Evolutionary conservation across 2,329 filamentous ascomycete genomes (phyloP).

Genomic region (Alternaria atra): DNA sequence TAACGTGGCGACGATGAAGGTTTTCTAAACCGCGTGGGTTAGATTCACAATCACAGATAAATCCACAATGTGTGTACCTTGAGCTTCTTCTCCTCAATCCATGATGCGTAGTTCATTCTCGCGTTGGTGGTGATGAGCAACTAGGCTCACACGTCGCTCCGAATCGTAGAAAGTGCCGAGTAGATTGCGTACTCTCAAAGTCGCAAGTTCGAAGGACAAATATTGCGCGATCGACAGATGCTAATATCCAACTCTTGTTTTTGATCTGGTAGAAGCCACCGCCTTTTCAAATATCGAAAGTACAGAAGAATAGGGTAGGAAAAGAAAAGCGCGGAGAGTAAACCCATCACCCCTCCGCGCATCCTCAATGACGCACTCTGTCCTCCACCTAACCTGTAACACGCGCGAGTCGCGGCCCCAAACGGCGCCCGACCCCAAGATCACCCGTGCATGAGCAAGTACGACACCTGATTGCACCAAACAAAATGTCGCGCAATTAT

Average conservation of each 20-base stretch:
- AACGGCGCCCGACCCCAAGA: conserved; percentile 14
- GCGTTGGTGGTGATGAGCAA: conserved; percentile 10
- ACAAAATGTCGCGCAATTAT: conserved; percentile 24
- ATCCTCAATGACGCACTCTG: conserved; percentile 31
- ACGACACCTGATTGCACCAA: conserved; percentile 28
- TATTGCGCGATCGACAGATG: not conserved
- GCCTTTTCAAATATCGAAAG: not conserved
- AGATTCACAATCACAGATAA: conserved; percentile 2
- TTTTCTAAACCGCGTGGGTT: conserved; percentile 45
- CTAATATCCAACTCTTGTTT: not conserved
- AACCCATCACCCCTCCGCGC: conserved; percentile 7
- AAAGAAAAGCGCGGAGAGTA: conserved; percentile 11
- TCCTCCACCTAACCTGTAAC: conserved; percentile 7
- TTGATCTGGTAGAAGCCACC: not conserved
- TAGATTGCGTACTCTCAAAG: not conserved
- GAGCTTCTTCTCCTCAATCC: conserved; percentile 57
- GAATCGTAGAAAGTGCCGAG: conserved; percentile 3
- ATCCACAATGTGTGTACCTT: conserved; percentile 39
- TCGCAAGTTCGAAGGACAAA: not conserved
- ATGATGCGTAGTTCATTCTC: conserved; percentile 56
- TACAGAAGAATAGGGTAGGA: not conserved
- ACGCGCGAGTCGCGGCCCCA: conserved; percentile 16
- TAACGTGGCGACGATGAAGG: conserved; percentile 57
- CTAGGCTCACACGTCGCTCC: conserved; percentile 5
- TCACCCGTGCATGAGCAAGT: conserved; percentile 21